Evolutionary conservation across 2,329 filamentous ascomycete species (phyloP), one percentile per base, ranked within the genome.

Genomic region (Blastomyces parvus): DNA sequence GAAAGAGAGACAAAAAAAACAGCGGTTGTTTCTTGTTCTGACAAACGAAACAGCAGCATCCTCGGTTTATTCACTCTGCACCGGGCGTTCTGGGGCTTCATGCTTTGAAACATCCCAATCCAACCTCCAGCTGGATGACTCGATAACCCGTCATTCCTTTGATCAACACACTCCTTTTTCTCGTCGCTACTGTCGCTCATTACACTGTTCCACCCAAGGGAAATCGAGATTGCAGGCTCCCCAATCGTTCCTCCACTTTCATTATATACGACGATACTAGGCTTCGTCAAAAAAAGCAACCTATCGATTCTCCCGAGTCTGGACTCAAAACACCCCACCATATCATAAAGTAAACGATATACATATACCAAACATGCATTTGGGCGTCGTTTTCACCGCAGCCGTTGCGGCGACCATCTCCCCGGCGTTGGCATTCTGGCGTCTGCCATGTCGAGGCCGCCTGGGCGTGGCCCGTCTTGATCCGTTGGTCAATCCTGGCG

Each of bases 401-500:
- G 65, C 56, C 36, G n/a, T 60, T 25, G 63, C 60, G 48, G 63
- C 58, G 46, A 52, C 57, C 9, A 17, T 67, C 11, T 25, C 64
- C 30, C 19, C 64, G 50, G 50, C 55, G 27, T 65, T 67, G 69
- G 91, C 88, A 64, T 96, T 96, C 77, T 96, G 90, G 90, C 90
- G 91, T 73, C 89, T 96, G 83, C 88, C 90, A 70, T 96, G 91
- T 76, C 88, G 84, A 68, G 86, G 86, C 63, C 82, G 83, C 57
- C 80, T 86, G 67, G 89, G 86, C 66, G 74, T 90, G 63, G 88
- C 85, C 59, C 84, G 90, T 63, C 80, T 96, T 50, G 91, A 96
- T 72, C 91, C 91, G 22, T 80, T 96, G 63, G 81, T 94, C 63
- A 81, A 84, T 64, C 83, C 82, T 2, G 86, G 85, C 59, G 69